A percentile compares a stretch with the other conserved stretches of the same genome.
These are phyloP conservation scores for Gastrolobium bilobum DNA, from an alignment of 306 rosid species.

Conservation along the genomic window DNA sequence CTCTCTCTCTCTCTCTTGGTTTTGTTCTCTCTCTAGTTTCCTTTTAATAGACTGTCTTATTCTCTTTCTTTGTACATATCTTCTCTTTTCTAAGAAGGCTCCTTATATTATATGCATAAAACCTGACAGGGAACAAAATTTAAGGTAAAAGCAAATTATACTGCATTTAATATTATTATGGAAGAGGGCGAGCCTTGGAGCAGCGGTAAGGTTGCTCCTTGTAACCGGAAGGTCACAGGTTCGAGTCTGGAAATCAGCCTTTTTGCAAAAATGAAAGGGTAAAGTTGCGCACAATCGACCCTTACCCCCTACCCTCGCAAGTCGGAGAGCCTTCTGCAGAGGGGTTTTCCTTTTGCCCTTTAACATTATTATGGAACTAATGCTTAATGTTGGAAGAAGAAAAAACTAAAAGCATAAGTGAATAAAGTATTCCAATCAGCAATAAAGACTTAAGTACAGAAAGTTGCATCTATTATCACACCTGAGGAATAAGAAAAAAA, in stretches of 20 bases:
- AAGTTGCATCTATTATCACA: conserved; percentile 44
- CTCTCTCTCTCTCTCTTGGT: conserved; percentile 10
- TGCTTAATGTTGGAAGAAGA: conserved; percentile 1
- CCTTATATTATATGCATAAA: conserved; percentile 5
- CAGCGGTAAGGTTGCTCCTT: too few relatives aligned
- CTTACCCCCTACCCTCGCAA: too few relatives aligned
- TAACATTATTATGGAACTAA: background rate
- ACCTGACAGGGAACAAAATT: conserved; percentile 10
- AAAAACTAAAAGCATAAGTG: background rate
- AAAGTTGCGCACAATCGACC: too few relatives aligned
- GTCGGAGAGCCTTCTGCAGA: too few relatives aligned
- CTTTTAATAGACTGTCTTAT: background rate
- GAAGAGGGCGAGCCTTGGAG: background rate
- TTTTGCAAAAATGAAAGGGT: too few relatives aligned
- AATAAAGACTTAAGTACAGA: background rate
- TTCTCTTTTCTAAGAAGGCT: conserved; percentile 7
- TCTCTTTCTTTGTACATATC: background rate
- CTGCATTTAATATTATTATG: conserved; percentile 7
- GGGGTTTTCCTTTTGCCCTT: too few relatives aligned
- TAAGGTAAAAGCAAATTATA: conserved; percentile 2
- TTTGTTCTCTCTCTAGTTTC: background rate
- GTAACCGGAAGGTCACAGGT: too few relatives aligned
- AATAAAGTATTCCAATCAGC: conserved; percentile 15
- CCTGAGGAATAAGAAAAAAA: conserved; percentile 86
- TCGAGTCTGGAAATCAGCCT: too few relatives aligned